Evolutionary conservation across 768 basidiomycete species (phyloP).

Genomic region (Tephrocybe sp.): DNA sequence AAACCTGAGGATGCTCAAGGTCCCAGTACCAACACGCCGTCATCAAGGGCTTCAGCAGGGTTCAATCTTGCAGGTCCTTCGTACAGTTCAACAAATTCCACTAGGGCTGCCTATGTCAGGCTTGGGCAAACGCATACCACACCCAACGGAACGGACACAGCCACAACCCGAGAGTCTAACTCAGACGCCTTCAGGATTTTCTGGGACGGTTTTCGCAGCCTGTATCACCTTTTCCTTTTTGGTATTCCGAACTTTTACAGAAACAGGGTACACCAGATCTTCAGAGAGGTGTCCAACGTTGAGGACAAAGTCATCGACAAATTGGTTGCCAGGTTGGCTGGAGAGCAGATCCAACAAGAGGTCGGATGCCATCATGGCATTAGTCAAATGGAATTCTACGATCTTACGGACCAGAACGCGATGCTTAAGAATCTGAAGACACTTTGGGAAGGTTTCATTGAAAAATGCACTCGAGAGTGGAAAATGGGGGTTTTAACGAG

Average conservation of each 20-base stretch:
- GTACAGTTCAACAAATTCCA: too few species aligned
- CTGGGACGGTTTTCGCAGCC: not conserved
- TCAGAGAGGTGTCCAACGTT: not conserved
- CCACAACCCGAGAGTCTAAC: too few species aligned
- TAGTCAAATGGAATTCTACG: too few species aligned
- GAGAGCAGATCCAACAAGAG: not conserved
- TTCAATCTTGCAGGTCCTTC: too few species aligned
- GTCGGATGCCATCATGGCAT: too few species aligned
- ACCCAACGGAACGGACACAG: too few species aligned
- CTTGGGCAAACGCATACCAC: too few species aligned
- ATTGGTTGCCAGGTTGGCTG: not conserved
- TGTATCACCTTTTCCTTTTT: not conserved
- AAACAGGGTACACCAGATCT: not conserved
- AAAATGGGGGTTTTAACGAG: constrained; percentile 73
- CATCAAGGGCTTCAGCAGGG: too few species aligned
- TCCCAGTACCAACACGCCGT: too few species aligned
- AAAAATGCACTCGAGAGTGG: constrained; percentile 65
- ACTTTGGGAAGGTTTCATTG: constrained; percentile 71
- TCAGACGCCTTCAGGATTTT: too few species aligned
- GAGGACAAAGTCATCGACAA: not conserved
- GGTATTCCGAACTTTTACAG: not conserved
- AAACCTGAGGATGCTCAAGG: too few species aligned
- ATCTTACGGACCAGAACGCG: not conserved
- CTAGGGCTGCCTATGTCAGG: too few species aligned
- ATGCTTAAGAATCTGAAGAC: not conserved